Conservation (phyloP, 2,329 filamentous ascomycete species). For the Phialemoniopsis sp. region DNA sequence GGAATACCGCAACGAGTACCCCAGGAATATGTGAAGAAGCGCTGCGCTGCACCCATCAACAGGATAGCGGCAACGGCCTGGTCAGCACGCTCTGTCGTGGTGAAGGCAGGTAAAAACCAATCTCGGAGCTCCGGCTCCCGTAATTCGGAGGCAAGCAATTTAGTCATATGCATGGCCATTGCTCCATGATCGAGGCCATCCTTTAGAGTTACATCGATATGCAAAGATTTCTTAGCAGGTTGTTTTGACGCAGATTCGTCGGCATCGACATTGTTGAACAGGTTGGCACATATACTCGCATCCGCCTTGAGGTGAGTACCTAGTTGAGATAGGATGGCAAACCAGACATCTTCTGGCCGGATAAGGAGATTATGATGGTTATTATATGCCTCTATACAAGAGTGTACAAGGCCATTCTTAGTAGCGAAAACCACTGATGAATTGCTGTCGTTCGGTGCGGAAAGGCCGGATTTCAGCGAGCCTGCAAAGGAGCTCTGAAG, state of each 20-base stretch:
- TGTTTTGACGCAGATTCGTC: too few relatives aligned
- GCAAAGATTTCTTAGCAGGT: constrained; percentile 8
- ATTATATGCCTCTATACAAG: constrained; percentile 9
- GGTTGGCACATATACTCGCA: constrained; percentile 4
- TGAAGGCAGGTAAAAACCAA: constrained; percentile 49
- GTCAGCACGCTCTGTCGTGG: constrained; percentile 42
- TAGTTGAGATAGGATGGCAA: background rate
- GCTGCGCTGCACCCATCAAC: constrained; percentile 47
- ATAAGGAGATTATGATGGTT: background rate
- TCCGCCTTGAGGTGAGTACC: constrained; percentile 16
- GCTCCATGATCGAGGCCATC: constrained; percentile 16
- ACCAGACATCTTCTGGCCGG: background rate
- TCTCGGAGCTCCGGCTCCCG: constrained; percentile 29
- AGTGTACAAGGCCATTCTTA: constrained; percentile 33
- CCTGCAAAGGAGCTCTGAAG: constrained; percentile 13
- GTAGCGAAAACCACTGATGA: constrained; percentile 9
- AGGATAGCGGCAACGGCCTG: constrained; percentile 34
- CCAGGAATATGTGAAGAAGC: constrained; percentile 37
- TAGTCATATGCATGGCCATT: constrained; percentile 28
- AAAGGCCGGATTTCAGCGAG: constrained; percentile 11
- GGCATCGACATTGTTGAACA: constrained; percentile 13
- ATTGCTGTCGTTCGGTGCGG: constrained; percentile 6
- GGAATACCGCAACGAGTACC: constrained; percentile 40
- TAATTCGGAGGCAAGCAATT: constrained; percentile 33
- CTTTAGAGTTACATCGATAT: constrained; percentile 7